Evolutionary conservation across 164 flowering plant species (phyloP).

Genomic region (Stephania cephalantha): DNA sequence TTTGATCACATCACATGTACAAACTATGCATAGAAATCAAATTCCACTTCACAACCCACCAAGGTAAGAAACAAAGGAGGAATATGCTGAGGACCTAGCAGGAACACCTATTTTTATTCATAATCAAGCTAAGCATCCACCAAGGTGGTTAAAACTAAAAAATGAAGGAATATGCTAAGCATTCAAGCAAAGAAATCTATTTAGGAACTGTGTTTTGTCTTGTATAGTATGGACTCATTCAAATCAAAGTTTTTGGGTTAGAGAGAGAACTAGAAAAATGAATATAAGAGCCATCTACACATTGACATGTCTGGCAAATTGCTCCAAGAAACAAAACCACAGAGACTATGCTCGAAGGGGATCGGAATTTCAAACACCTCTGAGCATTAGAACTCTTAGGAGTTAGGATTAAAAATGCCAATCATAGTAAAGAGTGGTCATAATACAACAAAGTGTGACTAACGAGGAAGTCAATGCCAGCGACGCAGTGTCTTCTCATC

Average conservation of each 20-base stretch:
- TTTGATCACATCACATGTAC: too few relatives aligned
- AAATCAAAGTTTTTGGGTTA: not conserved
- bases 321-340: not conserved
- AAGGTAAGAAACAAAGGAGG: not conserved
- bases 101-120: not conserved
- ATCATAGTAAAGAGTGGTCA: too few relatives aligned
- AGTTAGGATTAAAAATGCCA: not conserved
- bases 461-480: not conserved
- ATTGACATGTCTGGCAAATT: not conserved
- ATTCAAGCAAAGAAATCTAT: not conserved
- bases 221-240: not conserved
- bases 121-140: not conserved
- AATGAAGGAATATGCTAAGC: slow-evolving; percentile 1
- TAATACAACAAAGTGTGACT: too few relatives aligned
- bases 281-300: not conserved
- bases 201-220: not conserved
- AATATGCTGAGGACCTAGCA: not conserved
- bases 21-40: too few relatives aligned
- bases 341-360: not conserved
- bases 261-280: not conserved
- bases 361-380: not conserved
- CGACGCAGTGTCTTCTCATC: not conserved
- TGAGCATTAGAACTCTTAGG: not conserved
- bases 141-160: not conserved
- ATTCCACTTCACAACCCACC: too few relatives aligned